phyloP scores from a whole-genome alignment of 2,329 filamentous ascomycete genomes.

The Aspergillus neoniger region DNA sequence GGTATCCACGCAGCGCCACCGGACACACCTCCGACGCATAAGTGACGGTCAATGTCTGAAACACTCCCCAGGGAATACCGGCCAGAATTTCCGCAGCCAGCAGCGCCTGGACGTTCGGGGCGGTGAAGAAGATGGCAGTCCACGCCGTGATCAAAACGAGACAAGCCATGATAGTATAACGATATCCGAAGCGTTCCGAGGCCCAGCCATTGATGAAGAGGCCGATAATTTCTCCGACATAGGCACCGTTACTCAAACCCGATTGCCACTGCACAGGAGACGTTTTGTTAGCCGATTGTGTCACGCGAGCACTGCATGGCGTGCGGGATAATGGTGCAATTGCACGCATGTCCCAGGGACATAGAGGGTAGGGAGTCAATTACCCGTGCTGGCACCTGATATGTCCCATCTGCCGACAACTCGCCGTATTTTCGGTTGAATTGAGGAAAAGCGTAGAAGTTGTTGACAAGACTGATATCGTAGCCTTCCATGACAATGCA shows the following conservation, averaged over 20 bases:
- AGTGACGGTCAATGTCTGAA: conserved; percentile 52
- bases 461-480: conserved; percentile 77
- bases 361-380: conserved; percentile 8
- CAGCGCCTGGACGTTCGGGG: conserved; percentile 49
- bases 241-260: conserved; percentile 47
- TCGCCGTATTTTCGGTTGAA: conserved; percentile 48
- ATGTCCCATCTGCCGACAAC: conserved; percentile 33
- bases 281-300: conserved; percentile 19
- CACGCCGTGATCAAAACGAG: conserved; percentile 50
- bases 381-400: conserved; percentile 44
- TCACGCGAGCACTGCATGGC: background rate
- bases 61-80: conserved; percentile 55
- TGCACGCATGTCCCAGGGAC: background rate
- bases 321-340: background rate
- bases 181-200: conserved; percentile 55
- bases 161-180: conserved; percentile 53
- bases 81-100: conserved; percentile 55
- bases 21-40: conserved; percentile 53
- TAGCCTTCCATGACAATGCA: conserved; percentile 92
- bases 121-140: conserved; percentile 55
- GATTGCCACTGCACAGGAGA: conserved; percentile 45
- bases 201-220: conserved; percentile 55
- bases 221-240: conserved; percentile 52
- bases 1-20: conserved; percentile 47
- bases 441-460: conserved; percentile 63